Evolutionary conservation across 192 early-diverging fungal genomes (phyloP), one percentile per base, ranked within the genome.

Genomic region (Backusella australiensis): DNA sequence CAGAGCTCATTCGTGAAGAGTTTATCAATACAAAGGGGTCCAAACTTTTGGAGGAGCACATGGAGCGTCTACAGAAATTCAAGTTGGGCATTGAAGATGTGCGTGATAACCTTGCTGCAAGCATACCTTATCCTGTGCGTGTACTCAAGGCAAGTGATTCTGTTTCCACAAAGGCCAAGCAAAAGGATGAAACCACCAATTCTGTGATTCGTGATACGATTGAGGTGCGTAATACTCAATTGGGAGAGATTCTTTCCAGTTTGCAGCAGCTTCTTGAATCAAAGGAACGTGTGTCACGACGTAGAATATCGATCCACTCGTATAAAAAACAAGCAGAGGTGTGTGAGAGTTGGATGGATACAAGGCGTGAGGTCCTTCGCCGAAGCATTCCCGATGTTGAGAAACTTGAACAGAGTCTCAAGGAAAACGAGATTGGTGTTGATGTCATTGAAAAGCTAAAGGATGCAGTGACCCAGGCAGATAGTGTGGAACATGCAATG

Each of bases 231-330:
- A 72, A 39, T 59, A 36, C 52, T 17, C 56, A 66, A 9, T 35
- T 80, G 35, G 67, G 69, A 29, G 79, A 77, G 44, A 71, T 80
- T 1, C 72, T 44, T 29, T 67, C 39, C 21, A 70, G 69, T 12
- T 72, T 80, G 15, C 75, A 77, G 15, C 32, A 59, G 0, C 35
- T 80, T 14, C 32, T 80, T 17, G 75, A 80, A 29, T 77, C 75
- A 8, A 77, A 72, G 19, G 79, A 80, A 53, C 70, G 75, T n/a
- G 65, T 77, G 23, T 77, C 79, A 29, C 79, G 79, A 42, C 79
- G 79, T 59, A 41, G 46, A 21, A 70, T 76, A 23, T 69, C 79
- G 3, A 49, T 80, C 3, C 75, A 76, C 12, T 76, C 75, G 0
- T 80, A 73, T 12, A 72, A 69, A 17, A 59, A 72, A 6, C 79